Evolutionary conservation across 2,329 filamentous ascomycete species (phyloP).

Genomic region (Xylaria sp.): DNA sequence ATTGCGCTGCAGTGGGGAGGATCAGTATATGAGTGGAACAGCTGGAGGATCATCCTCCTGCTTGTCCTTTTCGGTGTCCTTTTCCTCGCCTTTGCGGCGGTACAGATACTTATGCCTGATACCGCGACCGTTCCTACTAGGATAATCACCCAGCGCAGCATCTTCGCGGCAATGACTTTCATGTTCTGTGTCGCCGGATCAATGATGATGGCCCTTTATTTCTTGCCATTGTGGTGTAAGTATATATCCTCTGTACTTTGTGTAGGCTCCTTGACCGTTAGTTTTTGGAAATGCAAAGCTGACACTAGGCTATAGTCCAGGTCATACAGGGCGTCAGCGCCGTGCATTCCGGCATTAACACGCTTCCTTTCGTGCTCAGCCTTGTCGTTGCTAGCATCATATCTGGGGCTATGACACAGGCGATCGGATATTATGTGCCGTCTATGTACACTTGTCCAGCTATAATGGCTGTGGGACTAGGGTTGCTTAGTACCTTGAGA

Average conservation of each 20-base stretch:
- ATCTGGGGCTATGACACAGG: conserved; percentile 52
- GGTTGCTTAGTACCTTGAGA: conserved; percentile 60
- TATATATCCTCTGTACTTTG: not conserved
- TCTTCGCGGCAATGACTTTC: conserved; percentile 47
- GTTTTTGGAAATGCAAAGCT: conserved; percentile 10
- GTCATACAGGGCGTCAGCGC: conserved; percentile 56
- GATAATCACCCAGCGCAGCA: conserved; percentile 58
- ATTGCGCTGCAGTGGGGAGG: conserved; percentile 68
- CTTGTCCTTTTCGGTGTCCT: conserved; percentile 53
- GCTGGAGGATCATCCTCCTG: conserved; percentile 56
- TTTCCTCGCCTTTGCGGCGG: conserved; percentile 49
- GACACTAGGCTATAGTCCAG: conserved; percentile 45
- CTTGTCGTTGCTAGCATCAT: conserved; percentile 55
- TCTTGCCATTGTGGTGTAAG: conserved; percentile 55
- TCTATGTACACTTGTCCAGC: conserved; percentile 56
- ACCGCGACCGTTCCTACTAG: conserved; percentile 59
- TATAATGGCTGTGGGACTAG: conserved; percentile 55
- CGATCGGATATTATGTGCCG: conserved; percentile 62
- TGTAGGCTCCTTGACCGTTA: not conserved
- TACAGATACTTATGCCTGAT: conserved; percentile 58
- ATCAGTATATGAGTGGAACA: conserved; percentile 50
- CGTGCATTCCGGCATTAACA: conserved; percentile 59
- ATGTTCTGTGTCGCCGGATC: conserved; percentile 39
- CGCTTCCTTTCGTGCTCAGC: conserved; percentile 58
- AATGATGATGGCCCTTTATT: conserved; percentile 60